phyloP scores from a whole-genome alignment of 305 asterid genomes.

The Nicotiana rustica region DNA sequence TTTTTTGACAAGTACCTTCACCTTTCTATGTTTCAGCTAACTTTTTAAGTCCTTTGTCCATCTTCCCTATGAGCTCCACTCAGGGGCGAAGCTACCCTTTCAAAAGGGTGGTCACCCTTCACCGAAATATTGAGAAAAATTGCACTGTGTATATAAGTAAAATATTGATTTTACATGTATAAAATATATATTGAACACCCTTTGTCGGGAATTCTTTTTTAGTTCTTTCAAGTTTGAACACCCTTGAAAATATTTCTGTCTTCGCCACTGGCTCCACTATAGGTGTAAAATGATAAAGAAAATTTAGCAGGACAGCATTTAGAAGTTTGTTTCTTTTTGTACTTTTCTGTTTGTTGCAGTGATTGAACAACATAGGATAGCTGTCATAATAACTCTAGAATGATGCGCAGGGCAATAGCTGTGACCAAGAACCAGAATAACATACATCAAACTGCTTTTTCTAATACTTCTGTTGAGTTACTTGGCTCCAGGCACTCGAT shows the following conservation, averaged over 20 bases:
- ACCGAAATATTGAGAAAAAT: no score
- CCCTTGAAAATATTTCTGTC: no score
- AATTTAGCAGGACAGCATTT: background rate
- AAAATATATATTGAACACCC: no score
- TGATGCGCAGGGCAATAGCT: background rate
- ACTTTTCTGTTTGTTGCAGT: constrained; percentile 19
- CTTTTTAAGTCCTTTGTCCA: background rate
- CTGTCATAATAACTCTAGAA: constrained; percentile 8
- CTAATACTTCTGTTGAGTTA: background rate
- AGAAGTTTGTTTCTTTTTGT: background rate
- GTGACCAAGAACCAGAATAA: constrained; percentile 8
- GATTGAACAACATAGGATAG: constrained; percentile 5
- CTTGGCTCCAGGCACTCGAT: background rate
- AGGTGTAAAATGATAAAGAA: background rate
- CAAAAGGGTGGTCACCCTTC: no score
- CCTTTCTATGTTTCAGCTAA: constrained; percentile 1
- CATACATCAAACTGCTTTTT: background rate
- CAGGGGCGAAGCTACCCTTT: no score
- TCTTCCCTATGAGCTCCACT: background rate
- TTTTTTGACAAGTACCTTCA: background rate
- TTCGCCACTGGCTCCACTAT: background rate
- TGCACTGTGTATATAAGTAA: no score
- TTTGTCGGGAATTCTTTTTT: no score
- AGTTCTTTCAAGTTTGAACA: no score
- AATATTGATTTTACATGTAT: no score